Evolutionary conservation across 345 rosid species (phyloP).

Genomic region (Stellera chamaejasme): DNA sequence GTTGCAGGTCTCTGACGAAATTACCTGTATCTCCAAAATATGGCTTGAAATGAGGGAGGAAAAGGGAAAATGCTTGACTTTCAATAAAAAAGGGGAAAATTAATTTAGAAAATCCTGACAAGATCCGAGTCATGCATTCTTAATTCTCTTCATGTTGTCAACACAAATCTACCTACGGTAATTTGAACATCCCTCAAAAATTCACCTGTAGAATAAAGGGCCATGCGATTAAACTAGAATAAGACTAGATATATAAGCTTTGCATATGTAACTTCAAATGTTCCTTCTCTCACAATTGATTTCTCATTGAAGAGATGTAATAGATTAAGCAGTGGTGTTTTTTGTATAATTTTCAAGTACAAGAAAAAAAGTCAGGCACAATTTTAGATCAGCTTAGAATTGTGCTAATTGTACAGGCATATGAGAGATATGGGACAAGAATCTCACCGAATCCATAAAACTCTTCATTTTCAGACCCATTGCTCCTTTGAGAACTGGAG

Average conservation of each 20-base stretch:
- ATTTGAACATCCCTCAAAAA: slow-evolving; percentile 84
- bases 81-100: slow-evolving; percentile 5
- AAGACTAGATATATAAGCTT: slow-evolving; percentile 5
- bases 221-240: slow-evolving; percentile 38
- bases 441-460: slow-evolving; percentile 88
- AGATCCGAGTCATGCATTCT: slow-evolving; percentile 10
- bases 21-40: slow-evolving; percentile 51
- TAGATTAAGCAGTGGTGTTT: no score
- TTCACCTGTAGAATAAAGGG: slow-evolving; percentile 84
- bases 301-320: no score
- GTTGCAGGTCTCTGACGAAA: slow-evolving; percentile 87
- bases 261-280: no score
- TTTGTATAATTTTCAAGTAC: not conserved
- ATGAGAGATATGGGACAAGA: not conserved
- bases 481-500: slow-evolving; percentile 33
- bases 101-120: slow-evolving; percentile 3
- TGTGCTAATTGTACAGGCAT: not conserved
- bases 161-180: slow-evolving; percentile 71
- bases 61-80: not conserved
- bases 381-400: not conserved
- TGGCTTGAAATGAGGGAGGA: slow-evolving; percentile 1
- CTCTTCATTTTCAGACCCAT: slow-evolving; percentile 39
- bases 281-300: no score
- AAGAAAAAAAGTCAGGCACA: not conserved
- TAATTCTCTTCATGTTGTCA: slow-evolving; percentile 17